phyloP scores from a whole-genome alignment of 2,329 filamentous ascomycete genomes.

The Claviceps sp. region DNA sequence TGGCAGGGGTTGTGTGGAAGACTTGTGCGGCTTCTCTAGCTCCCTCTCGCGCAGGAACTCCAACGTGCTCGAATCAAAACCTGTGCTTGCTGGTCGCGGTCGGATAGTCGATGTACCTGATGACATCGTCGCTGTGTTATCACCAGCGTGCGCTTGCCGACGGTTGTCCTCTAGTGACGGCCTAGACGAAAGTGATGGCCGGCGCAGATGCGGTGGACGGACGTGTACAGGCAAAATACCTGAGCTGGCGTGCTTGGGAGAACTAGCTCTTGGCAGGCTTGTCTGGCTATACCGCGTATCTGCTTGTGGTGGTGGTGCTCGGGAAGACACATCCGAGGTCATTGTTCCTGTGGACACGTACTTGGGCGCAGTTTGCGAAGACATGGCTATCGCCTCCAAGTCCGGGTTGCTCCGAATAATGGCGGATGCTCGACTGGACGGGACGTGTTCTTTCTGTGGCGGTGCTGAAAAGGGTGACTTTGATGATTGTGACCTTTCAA shows the following conservation, averaged over 20 bases:
- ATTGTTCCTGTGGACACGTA: constrained; percentile 60
- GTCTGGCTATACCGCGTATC: constrained; percentile 9
- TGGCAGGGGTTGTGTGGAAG: background rate
- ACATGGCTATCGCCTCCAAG: constrained; percentile 43
- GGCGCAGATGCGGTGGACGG: constrained; percentile 13
- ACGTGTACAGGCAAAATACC: constrained; percentile 9
- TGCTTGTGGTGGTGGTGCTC: constrained; percentile 20
- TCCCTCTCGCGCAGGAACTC: constrained; percentile 75
- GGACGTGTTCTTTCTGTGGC: constrained; percentile 21
- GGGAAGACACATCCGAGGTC: constrained; percentile 48
- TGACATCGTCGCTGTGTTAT: constrained; percentile 9
- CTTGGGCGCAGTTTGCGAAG: constrained; percentile 26
- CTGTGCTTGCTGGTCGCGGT: constrained; percentile 66
- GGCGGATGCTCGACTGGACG: constrained; percentile 47
- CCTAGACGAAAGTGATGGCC: constrained; percentile 9
- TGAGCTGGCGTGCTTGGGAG: background rate
- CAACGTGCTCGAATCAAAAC: constrained; percentile 61
- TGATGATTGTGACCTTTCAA: constrained; percentile 20
- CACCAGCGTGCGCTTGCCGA: constrained; percentile 8
- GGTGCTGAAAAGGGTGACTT: constrained; percentile 26
- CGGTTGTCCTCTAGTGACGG: constrained; percentile 12
- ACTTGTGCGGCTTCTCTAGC: constrained; percentile 26
- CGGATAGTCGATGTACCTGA: constrained; percentile 26
- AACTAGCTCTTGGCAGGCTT: background rate
- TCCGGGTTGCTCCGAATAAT: constrained; percentile 52